Evolutionary conservation across 345 rosid genomes (phyloP).

Genomic region (Gossypium bickii): DNA sequence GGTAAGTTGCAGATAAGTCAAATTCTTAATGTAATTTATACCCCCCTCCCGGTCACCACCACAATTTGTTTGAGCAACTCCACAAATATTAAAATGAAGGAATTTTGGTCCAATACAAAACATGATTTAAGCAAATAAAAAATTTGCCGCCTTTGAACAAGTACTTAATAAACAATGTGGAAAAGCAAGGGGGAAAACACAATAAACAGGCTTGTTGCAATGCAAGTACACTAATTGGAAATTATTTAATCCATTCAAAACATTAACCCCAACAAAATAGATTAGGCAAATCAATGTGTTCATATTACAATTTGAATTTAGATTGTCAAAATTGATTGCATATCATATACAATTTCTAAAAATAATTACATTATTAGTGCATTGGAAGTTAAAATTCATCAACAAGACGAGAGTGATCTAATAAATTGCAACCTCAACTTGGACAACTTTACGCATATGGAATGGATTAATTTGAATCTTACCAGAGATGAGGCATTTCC

Average conservation of each 20-base stretch:
- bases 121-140: neutral
- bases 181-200: neutral
- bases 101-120: neutral
- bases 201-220: neutral
- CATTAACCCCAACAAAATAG: neutral
- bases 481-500: neutral
- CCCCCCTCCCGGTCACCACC: neutral
- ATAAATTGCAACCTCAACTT: neutral
- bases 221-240: conserved; percentile 15
- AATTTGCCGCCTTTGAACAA: conserved; percentile 16
- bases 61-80: neutral
- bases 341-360: no score
- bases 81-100: neutral
- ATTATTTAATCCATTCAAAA: neutral
- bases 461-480: neutral
- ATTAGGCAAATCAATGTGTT: neutral
- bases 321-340: no score
- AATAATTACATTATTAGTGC: no score
- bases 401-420: no score
- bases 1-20: conserved; percentile 2
- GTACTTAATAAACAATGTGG: neutral
- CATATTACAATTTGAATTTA: no score
- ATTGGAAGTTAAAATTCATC: no score
- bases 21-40: neutral
- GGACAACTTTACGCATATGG: neutral